phyloP scores from a whole-genome alignment of 1,284 basidiomycete species.

The Mycena citricolor region DNA sequence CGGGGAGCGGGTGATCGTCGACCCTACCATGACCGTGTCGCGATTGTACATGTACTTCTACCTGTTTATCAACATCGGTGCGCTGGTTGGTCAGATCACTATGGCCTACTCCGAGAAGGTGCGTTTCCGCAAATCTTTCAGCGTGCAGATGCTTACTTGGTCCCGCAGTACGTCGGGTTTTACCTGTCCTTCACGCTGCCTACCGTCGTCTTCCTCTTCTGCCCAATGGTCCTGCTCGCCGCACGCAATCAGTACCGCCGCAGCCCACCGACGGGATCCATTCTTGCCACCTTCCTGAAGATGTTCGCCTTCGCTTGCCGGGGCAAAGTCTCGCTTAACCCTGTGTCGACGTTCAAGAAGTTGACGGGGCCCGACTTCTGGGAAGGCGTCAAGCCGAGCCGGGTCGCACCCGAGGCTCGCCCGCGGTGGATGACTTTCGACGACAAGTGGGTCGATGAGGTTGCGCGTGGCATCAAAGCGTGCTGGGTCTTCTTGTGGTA shows the following conservation, averaged over 20 bases:
- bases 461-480: slow-evolving; percentile 80
- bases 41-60: slow-evolving; percentile 83
- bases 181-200: slow-evolving; percentile 72
- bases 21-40: slow-evolving; percentile 71
- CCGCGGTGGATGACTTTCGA: slow-evolving; percentile 76
- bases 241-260: slow-evolving; percentile 68
- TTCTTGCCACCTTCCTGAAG: slow-evolving; percentile 55
- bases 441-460: slow-evolving; percentile 82
- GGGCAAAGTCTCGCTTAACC: slow-evolving; percentile 62
- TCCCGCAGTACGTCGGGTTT: slow-evolving; percentile 64
- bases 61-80: slow-evolving; percentile 77
- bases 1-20: slow-evolving; percentile 81
- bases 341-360: slow-evolving; percentile 45
- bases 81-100: slow-evolving; percentile 65
- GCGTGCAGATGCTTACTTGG: background rate
- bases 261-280: slow-evolving; percentile 78
- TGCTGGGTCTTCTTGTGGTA: slow-evolving; percentile 82
- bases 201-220: slow-evolving; percentile 63
- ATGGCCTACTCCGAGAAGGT: slow-evolving; percentile 79
- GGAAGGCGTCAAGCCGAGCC: slow-evolving; percentile 75
- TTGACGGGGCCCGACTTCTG: slow-evolving; percentile 70
- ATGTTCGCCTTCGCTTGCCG: slow-evolving; percentile 50
- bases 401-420: slow-evolving; percentile 34
- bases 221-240: slow-evolving; percentile 67
- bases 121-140: slow-evolving; percentile 1